A percentile compares a stretch with the other conserved stretches of the same genome.
phyloP scores from a whole-genome alignment of 148 eudicot genomes.

The Vaccinium darrowii region DNA sequence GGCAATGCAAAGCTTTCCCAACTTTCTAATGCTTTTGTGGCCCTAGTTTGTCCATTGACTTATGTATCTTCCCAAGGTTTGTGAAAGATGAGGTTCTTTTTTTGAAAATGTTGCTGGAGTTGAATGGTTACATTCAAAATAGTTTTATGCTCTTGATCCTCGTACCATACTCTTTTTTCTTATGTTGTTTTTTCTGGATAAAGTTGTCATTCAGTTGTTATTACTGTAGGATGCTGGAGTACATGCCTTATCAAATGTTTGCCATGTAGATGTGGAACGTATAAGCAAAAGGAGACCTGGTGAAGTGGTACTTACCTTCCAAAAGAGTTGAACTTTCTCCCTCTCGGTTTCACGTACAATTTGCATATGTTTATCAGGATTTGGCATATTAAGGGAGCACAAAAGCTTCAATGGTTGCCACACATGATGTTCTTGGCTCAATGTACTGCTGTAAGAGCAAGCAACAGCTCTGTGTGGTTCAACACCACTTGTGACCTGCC shows the following conservation, averaged over 20 bases:
- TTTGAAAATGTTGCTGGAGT: background rate
- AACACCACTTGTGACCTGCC: background rate
- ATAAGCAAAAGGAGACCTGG: slow-evolving; percentile 95
- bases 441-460: background rate
- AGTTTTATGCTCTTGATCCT: background rate
- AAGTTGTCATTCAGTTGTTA: background rate
- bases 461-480: background rate
- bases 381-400: background rate
- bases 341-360: background rate
- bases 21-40: background rate
- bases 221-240: slow-evolving; percentile 88
- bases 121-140: background rate
- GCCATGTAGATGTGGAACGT: slow-evolving; percentile 95
- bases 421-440: background rate
- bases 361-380: slow-evolving; percentile 1
- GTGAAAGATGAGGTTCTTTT: background rate
- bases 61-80: background rate
- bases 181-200: background rate
- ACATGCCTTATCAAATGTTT: slow-evolving; percentile 95
- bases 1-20: background rate
- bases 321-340: background rate
- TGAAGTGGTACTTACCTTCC: slow-evolving; percentile 61
- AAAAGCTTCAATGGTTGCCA: background rate
- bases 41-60: background rate
- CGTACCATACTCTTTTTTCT: background rate